Conservation (phyloP, 2,329 filamentous ascomycete species). For the Aspergillus awamori region DNA sequence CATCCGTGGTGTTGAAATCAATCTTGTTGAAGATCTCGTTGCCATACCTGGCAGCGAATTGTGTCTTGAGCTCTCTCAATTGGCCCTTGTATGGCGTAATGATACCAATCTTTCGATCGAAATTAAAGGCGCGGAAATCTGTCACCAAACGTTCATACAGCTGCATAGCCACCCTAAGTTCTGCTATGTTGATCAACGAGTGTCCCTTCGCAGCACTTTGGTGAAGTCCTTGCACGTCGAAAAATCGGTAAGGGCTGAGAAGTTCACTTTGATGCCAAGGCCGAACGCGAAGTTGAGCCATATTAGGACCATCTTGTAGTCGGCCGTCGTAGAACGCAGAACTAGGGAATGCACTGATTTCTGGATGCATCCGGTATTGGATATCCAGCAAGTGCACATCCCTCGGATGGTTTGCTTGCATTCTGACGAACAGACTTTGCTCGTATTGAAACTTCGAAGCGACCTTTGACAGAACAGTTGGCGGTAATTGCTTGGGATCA, state of each 20-base stretch:
- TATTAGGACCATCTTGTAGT: constrained; percentile 80
- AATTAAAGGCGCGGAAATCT: constrained; percentile 70
- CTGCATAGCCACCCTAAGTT: constrained; percentile 82
- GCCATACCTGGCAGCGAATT: constrained; percentile 74
- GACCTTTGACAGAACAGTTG: constrained; percentile 91
- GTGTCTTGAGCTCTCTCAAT: constrained; percentile 73
- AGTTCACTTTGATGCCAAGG: constrained; percentile 84
- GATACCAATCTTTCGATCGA: constrained; percentile 85
- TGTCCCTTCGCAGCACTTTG: constrained; percentile 78
- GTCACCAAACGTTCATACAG: constrained; percentile 77
- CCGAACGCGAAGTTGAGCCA: constrained; percentile 73
- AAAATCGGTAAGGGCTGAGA: constrained; percentile 93
- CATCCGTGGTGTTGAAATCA: constrained; percentile 98
- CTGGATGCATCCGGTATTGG: constrained; percentile 98
- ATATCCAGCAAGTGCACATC: constrained; percentile 94
- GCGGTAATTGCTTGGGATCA: constrained; percentile 95
- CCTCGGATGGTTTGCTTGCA: constrained; percentile 88
- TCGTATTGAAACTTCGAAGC: constrained; percentile 93
- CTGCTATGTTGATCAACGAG: constrained; percentile 85
- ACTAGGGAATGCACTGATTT: constrained; percentile 90
- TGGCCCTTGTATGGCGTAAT: constrained; percentile 99
- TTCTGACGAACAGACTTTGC: constrained; percentile 96
- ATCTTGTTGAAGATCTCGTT: constrained; percentile 74
- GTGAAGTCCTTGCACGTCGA: constrained; percentile 89
- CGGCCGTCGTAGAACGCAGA: constrained; percentile 87